Evolutionary conservation across 2,329 filamentous ascomycete species (phyloP), one percentile per base, ranked within the genome.

Genomic region (Corinectria fuckeliana): DNA sequence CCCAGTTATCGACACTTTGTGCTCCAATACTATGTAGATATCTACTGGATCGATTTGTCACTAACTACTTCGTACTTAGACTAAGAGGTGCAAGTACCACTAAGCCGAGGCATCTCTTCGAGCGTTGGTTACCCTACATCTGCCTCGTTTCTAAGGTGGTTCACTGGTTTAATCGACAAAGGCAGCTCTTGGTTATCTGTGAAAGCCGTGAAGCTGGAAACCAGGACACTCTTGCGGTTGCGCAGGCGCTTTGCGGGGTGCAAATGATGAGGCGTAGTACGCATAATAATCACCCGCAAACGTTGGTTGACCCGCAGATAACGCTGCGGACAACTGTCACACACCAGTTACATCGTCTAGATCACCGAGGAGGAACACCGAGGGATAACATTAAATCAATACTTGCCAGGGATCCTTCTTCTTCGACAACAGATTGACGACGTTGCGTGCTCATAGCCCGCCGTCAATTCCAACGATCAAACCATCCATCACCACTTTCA

Each of bases 361-460:
- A n/a, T n/a, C 26, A 9, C 26, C 6, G 2, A 28, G 8, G 5
- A 36, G n/a, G n/a, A 13, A 10, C 6, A 42, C 11, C 18, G 20
- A 42, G 10, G 16, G 3, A 23, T 5, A 14, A 4, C 16, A 6
- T 16, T 16, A 5, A 9, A 34, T 14, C 16, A 8, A 8, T 8
- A 16, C 7, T 14, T 8, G 32, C n/a, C n/a, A 36, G 32, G 18
- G 32, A 16, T 36, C 7, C n/a, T 18, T 10, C 7, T 3, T 36
- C n/a, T 36, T 36, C 20, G 25, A 21, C 9, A 23, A 7, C 39
- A 23, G 39, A 25, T 21, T 13, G 11, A 18, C 18, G 18, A 21
- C 10, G 16, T 39, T 21, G 23, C 16, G 36, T 56, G 53, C 44
- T n/a, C n/a, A n/a, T 36, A 55, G 60, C 62, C 66, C 65, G 52